These are phyloP conservation scores for Echium plantagineum DNA, from an alignment of 257 asterid genomes.

Conservation along the genomic window DNA sequence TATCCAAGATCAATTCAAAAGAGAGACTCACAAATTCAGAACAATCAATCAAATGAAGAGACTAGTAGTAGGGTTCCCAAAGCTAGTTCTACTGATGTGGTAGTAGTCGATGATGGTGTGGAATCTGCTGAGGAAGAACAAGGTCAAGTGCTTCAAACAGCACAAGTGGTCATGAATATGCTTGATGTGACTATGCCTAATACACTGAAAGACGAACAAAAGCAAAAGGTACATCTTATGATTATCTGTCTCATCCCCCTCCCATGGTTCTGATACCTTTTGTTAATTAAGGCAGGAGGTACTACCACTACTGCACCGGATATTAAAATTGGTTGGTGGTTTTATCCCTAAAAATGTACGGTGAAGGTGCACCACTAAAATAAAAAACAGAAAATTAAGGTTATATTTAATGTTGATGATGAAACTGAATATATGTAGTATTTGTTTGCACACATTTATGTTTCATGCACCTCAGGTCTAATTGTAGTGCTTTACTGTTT, in stretches of 20 bases:
- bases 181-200: constrained; percentile 75
- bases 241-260: constrained; percentile 1
- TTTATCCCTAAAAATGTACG: too few relatives aligned
- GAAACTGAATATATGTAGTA: too few relatives aligned
- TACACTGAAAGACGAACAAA: constrained; percentile 62
- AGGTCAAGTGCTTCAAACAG: constrained; percentile 60
- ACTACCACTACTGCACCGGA: not conserved
- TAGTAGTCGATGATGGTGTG: constrained; percentile 20
- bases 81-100: constrained; percentile 24
- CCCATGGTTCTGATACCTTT: not conserved
- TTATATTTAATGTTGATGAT: too few relatives aligned
- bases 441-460: not conserved
- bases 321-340: not conserved
- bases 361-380: not conserved
- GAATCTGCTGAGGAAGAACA: constrained; percentile 37
- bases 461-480: not conserved
- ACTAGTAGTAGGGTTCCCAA: constrained; percentile 11
- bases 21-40: constrained; percentile 10
- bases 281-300: not conserved
- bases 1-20: constrained; percentile 23
- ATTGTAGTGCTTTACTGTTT: not conserved
- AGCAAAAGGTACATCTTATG: constrained; percentile 51
- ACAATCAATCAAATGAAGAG: constrained; percentile 20
- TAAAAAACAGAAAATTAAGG: not conserved
- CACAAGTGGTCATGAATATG: constrained; percentile 67